Conservation (phyloP, 2,329 filamentous ascomycete genomes). For the Colletotrichum godetiae region DNA sequence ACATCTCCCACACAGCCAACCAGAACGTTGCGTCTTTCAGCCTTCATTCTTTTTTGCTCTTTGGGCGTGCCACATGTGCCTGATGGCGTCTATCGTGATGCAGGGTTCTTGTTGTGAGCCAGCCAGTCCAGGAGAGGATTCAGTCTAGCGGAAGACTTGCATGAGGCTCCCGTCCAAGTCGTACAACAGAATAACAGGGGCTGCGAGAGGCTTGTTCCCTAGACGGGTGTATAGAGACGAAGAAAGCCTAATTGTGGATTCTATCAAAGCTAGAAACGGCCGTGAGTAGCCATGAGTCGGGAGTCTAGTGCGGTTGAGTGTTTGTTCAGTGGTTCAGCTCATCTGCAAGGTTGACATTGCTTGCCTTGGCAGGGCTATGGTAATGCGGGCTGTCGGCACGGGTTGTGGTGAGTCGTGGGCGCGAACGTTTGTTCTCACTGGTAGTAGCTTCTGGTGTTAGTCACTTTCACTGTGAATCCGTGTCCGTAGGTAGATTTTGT, state of each 20-base stretch:
- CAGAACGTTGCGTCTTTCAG: background rate
- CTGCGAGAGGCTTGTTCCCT: slow-evolving; percentile 8
- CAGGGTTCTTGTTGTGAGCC: slow-evolving; percentile 2
- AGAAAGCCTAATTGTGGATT: slow-evolving; percentile 21
- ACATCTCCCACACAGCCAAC: background rate
- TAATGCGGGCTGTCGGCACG: background rate
- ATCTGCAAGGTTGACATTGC: slow-evolving; percentile 17
- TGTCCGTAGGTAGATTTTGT: background rate
- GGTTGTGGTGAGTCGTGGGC: background rate
- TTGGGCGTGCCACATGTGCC: background rate
- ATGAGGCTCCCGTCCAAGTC: background rate
- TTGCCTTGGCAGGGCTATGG: slow-evolving; percentile 2
- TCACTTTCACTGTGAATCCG: background rate
- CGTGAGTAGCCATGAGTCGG: background rate
- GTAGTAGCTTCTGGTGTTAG: background rate
- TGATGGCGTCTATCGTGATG: background rate
- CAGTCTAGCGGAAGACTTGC: background rate
- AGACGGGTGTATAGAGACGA: background rate
- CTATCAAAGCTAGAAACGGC: slow-evolving; percentile 17
- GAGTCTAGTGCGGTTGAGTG: background rate
- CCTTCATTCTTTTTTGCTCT: background rate
- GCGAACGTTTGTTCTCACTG: background rate
- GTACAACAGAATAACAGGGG: background rate
- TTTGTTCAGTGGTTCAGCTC: slow-evolving; percentile 14
- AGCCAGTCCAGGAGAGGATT: background rate